Base-by-base conservation (phyloP, 495 filamentous ascomycete species). In the Penicillium parvum region DNA sequence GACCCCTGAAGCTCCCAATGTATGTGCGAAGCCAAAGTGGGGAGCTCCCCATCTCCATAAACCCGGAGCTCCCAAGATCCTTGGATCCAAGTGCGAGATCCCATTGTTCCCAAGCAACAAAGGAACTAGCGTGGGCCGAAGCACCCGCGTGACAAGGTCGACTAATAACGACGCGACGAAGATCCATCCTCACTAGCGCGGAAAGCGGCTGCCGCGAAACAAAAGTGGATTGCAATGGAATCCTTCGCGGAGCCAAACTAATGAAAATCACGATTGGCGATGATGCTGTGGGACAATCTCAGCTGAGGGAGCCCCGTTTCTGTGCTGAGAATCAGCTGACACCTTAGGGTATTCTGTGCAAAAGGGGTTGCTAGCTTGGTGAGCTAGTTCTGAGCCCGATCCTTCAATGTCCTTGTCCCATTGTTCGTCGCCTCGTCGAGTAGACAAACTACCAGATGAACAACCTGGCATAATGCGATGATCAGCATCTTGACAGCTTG, bases 131-230 rank as follows among this genome's bases (percentile, higher is more conserved):
- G 43, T 37, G 22, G 34, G 26, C 32, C 30, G 39, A 16, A 33
- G 38, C 32, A 37, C 43, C 49, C 50, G 50, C 50, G 44, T 48
- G 50, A 43, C 47, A 20, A 20, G 43, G 20, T 35, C 32, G 29
- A 46, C n/a, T n/a, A n/a, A 44, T 55, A 43, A 50, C 32, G 26
- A 38, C n/a, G 36, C 20, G 32, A 20, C 28, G 28, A 40, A 27
- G 44, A 47, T 44, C 39, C 34, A 35, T n/a, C n/a, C n/a, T n/a
- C n/a, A 23, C 49, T 52, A 47, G 43, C 43, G 43, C 29, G 11
- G 28, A 25, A 15, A 17, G 30, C 37, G 23, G 37, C 36, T 35
- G 44, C 44, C 35, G 44, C 30, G 30, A 30, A 30, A n/a, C n/a
- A 35, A 15, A 40, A 36, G 44, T 47, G 44, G 44, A 35, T n/a